These are phyloP conservation scores for Sporothrix sp. DNA, from an alignment of 2,329 filamentous ascomycete genomes.

Conservation along the genomic window DNA sequence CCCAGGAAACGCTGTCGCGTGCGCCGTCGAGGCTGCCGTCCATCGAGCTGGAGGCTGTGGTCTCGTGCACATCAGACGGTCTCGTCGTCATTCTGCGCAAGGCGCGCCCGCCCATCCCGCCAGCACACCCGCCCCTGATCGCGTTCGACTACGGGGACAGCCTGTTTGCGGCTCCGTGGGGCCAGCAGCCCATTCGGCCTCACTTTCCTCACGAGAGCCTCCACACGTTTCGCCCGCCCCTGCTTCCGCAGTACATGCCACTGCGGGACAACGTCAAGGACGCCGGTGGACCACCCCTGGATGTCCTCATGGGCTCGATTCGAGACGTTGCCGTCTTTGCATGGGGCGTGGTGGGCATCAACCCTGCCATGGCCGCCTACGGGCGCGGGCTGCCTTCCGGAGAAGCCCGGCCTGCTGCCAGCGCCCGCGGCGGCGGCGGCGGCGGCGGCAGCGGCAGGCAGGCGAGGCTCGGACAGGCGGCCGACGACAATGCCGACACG, in stretches of 20 bases:
- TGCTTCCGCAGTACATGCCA: constrained; percentile 36
- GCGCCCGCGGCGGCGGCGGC: too few relatives aligned
- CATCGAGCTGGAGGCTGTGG: constrained; percentile 77
- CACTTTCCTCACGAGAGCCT: constrained; percentile 33
- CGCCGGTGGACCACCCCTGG: constrained; percentile 43
- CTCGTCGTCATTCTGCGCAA: constrained; percentile 70
- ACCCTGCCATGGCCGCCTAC: constrained; percentile 60
- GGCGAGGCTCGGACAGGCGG: not conserved
- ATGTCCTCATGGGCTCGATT: constrained; percentile 68
- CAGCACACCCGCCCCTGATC: constrained; percentile 39
- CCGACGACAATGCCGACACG: not conserved
- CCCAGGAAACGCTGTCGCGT: not conserved
- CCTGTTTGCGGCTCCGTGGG: constrained; percentile 75
- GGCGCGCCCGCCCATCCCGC: constrained; percentile 60
- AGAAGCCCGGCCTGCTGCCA: constrained; percentile 47
- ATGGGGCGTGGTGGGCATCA: constrained; percentile 73
- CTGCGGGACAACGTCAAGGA: constrained; percentile 35
- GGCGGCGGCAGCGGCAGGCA: too few relatives aligned
- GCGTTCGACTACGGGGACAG: constrained; percentile 47
- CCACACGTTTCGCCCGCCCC: constrained; percentile 35
- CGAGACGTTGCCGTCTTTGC: constrained; percentile 81
- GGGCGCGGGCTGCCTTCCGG: constrained; percentile 51
- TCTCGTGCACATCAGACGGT: constrained; percentile 83
- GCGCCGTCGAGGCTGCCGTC: constrained; percentile 27
- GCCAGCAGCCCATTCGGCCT: constrained; percentile 51